Conservation (phyloP, 1,284 basidiomycete genomes). For the Melampsora americana region DNA sequence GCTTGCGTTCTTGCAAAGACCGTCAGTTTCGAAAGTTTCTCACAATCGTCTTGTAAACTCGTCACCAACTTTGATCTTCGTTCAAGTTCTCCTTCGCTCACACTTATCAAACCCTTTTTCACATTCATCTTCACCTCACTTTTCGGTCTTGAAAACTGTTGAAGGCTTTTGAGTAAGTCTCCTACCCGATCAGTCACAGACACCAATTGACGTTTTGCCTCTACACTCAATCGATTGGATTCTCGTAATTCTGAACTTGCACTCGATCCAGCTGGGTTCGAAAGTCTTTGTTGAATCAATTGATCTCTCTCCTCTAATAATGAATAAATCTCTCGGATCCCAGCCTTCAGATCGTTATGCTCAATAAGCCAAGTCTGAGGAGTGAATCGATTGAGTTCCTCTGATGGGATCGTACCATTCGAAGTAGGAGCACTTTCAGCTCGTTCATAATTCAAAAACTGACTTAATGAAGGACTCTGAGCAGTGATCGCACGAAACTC, state of each 20-base stretch:
- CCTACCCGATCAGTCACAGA: conserved; percentile 16
- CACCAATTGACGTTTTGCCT: conserved; percentile 19
- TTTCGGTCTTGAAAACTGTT: conserved; percentile 31
- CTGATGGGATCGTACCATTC: background rate
- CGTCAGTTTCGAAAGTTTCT: conserved; percentile 62
- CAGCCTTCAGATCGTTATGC: conserved; percentile 32
- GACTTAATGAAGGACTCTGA: conserved; percentile 8
- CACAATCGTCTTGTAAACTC: conserved; percentile 76
- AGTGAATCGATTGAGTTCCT: conserved; percentile 26
- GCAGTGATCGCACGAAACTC: conserved; percentile 18
- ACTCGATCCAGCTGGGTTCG: conserved; percentile 7
- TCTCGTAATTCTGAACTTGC: conserved; percentile 2
- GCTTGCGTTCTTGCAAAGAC: conserved; percentile 8
- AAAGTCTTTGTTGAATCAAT: conserved; percentile 1
- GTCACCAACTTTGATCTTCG: conserved; percentile 78
- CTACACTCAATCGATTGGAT: conserved; percentile 16
- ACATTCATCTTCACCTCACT: conserved; percentile 1
- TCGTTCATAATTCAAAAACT: conserved; percentile 21
- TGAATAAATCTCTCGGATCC: conserved; percentile 30
- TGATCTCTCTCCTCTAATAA: conserved; percentile 23
- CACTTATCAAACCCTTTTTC: background rate
- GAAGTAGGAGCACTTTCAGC: background rate
- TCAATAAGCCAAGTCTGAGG: conserved; percentile 42
- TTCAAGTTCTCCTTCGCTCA: conserved; percentile 58
- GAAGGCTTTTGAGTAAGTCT: conserved; percentile 20